These are phyloP conservation scores for Saccharomyces pastorianus DNA, from an alignment of 1,139 yeast species.

Conservation along the genomic window DNA sequence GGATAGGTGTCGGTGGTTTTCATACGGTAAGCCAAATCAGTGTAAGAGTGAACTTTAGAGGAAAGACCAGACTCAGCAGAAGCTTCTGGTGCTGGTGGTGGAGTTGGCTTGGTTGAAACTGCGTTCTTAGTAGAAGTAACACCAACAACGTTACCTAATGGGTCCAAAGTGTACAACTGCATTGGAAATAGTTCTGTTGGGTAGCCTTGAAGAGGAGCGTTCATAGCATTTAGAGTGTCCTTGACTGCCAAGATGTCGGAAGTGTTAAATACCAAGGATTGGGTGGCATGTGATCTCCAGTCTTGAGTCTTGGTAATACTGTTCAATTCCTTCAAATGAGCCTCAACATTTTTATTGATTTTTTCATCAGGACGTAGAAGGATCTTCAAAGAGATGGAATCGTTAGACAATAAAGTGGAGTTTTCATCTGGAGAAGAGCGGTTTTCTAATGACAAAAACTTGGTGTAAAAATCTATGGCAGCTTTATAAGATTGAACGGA, in stretches of 20 bases:
- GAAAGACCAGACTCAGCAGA: slow-evolving; percentile 14
- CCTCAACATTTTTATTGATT: slow-evolving; percentile 12
- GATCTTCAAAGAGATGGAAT: slow-evolving; percentile 18
- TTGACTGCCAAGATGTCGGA: slow-evolving; percentile 26
- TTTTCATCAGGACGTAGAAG: slow-evolving; percentile 15
- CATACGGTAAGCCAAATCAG: slow-evolving; percentile 20
- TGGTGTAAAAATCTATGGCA: slow-evolving; percentile 25
- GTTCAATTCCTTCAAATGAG: slow-evolving; percentile 12
- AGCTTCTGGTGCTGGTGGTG: slow-evolving; percentile 11
- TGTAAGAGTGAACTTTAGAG: slow-evolving; percentile 25
- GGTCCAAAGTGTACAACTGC: slow-evolving; percentile 57
- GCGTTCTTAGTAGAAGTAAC: slow-evolving; percentile 56
- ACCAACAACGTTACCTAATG: slow-evolving; percentile 52
- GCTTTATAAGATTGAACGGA: slow-evolving; percentile 22
- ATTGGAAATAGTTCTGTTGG: slow-evolving; percentile 61
- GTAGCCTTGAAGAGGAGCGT: slow-evolving; percentile 30
- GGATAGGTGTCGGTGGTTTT: slow-evolving; percentile 18
- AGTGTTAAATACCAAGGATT: slow-evolving; percentile 31
- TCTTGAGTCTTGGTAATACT: slow-evolving; percentile 20
- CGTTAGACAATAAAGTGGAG: slow-evolving; percentile 15
- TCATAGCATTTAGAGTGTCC: slow-evolving; percentile 22
- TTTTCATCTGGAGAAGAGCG: slow-evolving; percentile 2
- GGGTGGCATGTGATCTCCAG: slow-evolving; percentile 33
- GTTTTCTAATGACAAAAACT: slow-evolving; percentile 9
- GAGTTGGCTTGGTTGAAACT: slow-evolving; percentile 43